Conservation (phyloP, 2,329 filamentous ascomycete species). For the Coniochaeta hoffmannii region DNA sequence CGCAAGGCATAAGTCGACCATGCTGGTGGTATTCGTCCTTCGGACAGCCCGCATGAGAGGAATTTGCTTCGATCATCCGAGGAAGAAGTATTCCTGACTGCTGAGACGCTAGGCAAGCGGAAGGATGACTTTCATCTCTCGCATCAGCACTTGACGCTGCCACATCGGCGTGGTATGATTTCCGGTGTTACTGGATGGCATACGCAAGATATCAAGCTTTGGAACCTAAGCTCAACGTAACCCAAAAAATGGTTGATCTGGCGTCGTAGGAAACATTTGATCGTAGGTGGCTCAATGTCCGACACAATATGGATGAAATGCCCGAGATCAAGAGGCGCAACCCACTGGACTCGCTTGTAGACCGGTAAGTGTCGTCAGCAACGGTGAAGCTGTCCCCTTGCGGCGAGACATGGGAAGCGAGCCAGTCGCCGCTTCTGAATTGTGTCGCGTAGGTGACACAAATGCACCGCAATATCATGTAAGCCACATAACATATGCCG, state of each 20-base stretch:
- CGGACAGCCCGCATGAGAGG: background rate
- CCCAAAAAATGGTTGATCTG: background rate
- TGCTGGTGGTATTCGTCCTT: background rate
- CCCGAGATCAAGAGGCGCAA: background rate
- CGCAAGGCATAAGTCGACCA: background rate
- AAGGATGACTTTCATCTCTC: background rate
- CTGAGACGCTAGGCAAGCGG: background rate
- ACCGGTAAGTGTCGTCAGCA: background rate
- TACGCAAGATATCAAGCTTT: background rate
- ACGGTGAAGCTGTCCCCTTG: background rate
- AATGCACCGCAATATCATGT: background rate
- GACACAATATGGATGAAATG: background rate
- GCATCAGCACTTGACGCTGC: background rate
- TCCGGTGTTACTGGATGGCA: background rate
- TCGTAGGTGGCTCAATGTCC: background rate
- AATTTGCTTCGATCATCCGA: background rate
- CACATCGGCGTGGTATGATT: background rate
- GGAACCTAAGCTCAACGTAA: background rate
- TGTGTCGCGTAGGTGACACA: background rate
- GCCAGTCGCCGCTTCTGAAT: background rate
- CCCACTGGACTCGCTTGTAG: background rate
- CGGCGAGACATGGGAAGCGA: background rate
- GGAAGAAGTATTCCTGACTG: background rate
- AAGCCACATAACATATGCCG: background rate
- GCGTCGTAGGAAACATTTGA: background rate